phyloP scores from a whole-genome alignment of 2,329 filamentous ascomycete genomes.

The Camillea tinctor region DNA sequence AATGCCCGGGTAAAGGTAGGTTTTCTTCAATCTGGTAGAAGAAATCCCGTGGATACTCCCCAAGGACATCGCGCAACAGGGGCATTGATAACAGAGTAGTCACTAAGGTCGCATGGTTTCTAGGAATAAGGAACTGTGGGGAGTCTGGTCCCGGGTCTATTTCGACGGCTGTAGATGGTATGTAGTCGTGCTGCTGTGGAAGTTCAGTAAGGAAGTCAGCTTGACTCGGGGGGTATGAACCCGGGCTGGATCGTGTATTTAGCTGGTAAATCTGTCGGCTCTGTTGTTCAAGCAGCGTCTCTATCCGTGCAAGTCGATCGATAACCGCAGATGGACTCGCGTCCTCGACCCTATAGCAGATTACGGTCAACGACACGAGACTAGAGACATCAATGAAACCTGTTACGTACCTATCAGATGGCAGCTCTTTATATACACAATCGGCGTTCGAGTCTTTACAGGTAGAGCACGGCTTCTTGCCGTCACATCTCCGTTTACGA shows the following conservation, averaged over 20 bases:
- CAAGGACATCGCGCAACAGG: constrained; percentile 32
- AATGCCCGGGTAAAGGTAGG: constrained; percentile 29
- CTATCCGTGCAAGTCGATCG: constrained; percentile 39
- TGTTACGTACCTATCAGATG: constrained; percentile 31
- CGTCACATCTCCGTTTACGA: constrained; percentile 39
- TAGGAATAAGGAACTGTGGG: constrained; percentile 38
- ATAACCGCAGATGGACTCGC: constrained; percentile 34
- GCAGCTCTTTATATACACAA: constrained; percentile 40
- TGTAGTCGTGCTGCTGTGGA: constrained; percentile 22
- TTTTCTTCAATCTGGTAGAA: constrained; percentile 36
- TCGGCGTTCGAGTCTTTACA: constrained; percentile 39
- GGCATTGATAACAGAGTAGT: constrained; percentile 36
- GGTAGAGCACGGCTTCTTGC: constrained; percentile 38
- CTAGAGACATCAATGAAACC: background rate
- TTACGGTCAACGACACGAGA: constrained; percentile 9
- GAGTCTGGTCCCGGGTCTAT: constrained; percentile 28
- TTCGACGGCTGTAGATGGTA: constrained; percentile 19
- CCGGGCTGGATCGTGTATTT: constrained; percentile 23
- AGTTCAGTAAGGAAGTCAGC: constrained; percentile 22
- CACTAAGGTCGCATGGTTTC: constrained; percentile 34
- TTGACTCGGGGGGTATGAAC: constrained; percentile 24
- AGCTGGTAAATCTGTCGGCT: constrained; percentile 31
- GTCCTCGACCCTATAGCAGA: constrained; percentile 31
- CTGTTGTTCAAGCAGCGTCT: constrained; percentile 34
- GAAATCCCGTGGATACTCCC: constrained; percentile 33